phyloP scores from a whole-genome alignment of 176 grass and related monocot genomes.

The Carex parvula region DNA sequence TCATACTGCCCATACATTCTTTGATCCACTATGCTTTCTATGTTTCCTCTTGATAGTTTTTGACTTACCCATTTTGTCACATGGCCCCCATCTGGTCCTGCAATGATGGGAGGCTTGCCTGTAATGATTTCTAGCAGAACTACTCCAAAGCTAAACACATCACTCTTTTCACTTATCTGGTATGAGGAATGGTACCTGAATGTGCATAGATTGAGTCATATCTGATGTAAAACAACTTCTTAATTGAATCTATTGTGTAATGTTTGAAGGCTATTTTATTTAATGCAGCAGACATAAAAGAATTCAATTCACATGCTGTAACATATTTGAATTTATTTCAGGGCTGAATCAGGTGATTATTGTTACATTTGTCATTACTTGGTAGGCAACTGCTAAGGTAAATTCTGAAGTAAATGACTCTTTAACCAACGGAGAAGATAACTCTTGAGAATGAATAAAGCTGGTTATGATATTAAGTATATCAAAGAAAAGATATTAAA shows the following conservation, averaged over 20 bases:
- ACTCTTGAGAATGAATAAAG: background rate
- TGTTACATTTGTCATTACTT: background rate
- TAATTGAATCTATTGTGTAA: too few relatives aligned
- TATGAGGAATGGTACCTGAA: conserved; percentile 39
- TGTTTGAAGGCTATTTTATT: too few relatives aligned
- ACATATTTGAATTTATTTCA: background rate
- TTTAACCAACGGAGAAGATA: background rate
- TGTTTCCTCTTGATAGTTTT: conserved; percentile 42
- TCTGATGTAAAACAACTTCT: background rate
- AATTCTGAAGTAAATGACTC: background rate
- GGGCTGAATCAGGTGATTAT: background rate
- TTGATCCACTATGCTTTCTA: conserved; percentile 35
- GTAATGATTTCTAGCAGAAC: conserved; percentile 51
- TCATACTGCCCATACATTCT: conserved; percentile 40
- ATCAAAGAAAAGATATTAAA: background rate
- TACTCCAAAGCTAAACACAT: conserved; percentile 52
- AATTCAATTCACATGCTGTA: background rate
- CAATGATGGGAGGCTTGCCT: conserved; percentile 25
- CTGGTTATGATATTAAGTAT: background rate
- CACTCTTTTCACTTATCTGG: conserved; percentile 55
- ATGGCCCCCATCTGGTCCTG: conserved; percentile 13
- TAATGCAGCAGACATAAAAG: background rate
- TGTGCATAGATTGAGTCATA: background rate
- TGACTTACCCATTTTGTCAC: conserved; percentile 35
- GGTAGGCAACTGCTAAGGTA: background rate